A percentile compares a stretch with the other conserved stretches of the same genome.
Evolutionary conservation across 2,329 filamentous ascomycete genomes (phyloP).

Genomic region (Iodosphaeria phyllophila): DNA sequence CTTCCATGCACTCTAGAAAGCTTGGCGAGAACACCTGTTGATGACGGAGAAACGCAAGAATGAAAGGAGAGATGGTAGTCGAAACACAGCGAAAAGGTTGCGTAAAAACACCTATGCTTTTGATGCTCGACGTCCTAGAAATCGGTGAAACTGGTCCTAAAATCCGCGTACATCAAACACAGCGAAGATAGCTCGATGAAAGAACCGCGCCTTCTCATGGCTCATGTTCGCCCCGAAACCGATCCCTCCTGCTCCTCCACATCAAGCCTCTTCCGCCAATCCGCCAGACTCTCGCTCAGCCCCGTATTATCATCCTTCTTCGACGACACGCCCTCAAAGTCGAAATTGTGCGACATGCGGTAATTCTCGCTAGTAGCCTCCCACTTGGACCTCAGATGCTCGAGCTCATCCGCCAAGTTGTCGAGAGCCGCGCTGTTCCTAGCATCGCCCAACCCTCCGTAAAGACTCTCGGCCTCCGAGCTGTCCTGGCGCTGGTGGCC

Average conservation of each 20-base stretch:
- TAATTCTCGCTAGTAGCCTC: constrained; percentile 93
- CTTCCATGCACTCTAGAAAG: too few species aligned
- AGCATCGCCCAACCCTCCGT: constrained; percentile 34
- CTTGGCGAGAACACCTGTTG: too few species aligned
- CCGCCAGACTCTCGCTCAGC: constrained; percentile 54
- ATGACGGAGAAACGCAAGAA: too few species aligned
- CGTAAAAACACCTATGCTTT: too few species aligned
- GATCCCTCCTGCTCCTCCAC: constrained; percentile 23
- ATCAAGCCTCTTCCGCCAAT: constrained; percentile 67
- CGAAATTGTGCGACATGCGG: constrained; percentile 73
- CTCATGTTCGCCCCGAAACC: too few species aligned
- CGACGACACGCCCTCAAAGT: constrained; percentile 43
- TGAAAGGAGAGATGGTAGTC: too few species aligned
- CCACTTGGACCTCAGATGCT: constrained; percentile 81
- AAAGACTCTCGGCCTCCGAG: constrained; percentile 43
- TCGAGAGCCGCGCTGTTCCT: constrained; percentile 58
- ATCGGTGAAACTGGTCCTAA: too few species aligned
- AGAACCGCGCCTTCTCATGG: too few species aligned
- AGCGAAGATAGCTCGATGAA: too few species aligned
- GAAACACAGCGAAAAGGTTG: too few species aligned
- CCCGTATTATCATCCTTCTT: constrained; percentile 27
- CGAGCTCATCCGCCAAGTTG: constrained; percentile 78
- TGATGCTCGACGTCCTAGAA: too few species aligned
- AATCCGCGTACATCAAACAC: too few species aligned
- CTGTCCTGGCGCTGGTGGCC: constrained; percentile 34